A percentile compares a stretch with the other conserved stretches of the same genome.
Evolutionary conservation across 148 eudicot species (phyloP).

Genomic region (Selenicereus undatus): DNA sequence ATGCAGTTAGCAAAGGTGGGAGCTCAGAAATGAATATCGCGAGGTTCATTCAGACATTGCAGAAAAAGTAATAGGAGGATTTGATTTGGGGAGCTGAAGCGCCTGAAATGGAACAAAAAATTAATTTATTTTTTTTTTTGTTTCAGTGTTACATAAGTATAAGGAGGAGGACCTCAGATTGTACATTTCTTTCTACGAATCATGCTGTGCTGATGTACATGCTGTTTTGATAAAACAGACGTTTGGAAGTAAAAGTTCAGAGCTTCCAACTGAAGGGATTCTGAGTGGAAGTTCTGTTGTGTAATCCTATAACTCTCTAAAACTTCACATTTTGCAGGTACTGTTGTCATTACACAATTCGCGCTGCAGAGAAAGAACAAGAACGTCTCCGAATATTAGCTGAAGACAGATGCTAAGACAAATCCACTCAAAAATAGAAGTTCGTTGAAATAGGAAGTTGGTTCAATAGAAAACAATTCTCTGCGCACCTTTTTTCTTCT

Average conservation of each 20-base stretch:
- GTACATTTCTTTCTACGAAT: neutral
- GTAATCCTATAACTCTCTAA: neutral
- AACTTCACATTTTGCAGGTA: constrained; percentile 51
- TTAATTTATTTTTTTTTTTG: neutral
- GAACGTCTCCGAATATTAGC: neutral
- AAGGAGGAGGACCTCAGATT: neutral
- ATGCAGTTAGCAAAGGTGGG: constrained; percentile 23
- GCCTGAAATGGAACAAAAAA: neutral
- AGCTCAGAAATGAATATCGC: constrained; percentile 26
- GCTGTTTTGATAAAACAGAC: neutral
- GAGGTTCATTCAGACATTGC: constrained; percentile 20
- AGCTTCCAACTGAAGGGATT: constrained; percentile 9
- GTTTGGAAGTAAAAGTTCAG: neutral
- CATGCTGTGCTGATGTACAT: constrained; percentile 1
- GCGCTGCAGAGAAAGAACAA: constrained; percentile 34
- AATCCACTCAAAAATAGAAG: neutral
- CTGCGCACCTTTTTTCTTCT: constrained; percentile 51
- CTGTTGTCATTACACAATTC: constrained; percentile 57
- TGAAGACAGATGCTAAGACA: neutral
- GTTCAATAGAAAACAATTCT: neutral
- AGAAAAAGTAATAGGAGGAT: neutral
- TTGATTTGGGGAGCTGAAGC: neutral
- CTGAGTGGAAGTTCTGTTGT: constrained; percentile 4
- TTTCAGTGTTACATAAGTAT: neutral
- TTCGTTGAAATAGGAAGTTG: neutral